Evolutionary conservation across 257 asterid genomes (phyloP).

Genomic region (Solanum peruvianum): DNA sequence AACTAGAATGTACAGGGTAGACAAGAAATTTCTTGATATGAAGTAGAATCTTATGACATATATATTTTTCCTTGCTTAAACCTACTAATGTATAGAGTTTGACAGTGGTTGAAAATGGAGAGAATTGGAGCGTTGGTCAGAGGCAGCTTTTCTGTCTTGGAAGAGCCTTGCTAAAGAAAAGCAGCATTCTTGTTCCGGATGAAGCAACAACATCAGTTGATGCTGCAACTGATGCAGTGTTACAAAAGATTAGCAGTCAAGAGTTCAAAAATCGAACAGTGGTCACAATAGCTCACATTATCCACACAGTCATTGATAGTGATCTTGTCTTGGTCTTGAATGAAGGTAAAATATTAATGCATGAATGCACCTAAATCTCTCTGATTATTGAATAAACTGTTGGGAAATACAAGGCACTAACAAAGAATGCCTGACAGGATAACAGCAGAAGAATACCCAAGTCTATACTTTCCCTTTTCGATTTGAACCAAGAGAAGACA

Average conservation of each 20-base stretch:
- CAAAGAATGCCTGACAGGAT: too few species aligned
- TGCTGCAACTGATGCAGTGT: constrained; percentile 80
- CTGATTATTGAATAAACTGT: not conserved
- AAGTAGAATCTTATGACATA: not conserved
- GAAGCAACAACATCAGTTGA: constrained; percentile 98
- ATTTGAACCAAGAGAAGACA: too few species aligned
- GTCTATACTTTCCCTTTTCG: too few species aligned
- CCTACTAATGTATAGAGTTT: not conserved
- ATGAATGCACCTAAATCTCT: not conserved
- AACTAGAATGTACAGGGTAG: constrained; percentile 60
- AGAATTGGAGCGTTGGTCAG: constrained; percentile 97
- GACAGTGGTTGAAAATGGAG: constrained; percentile 92
- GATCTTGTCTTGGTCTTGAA: constrained; percentile 83
- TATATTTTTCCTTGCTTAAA: not conserved
- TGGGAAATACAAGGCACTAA: too few species aligned
- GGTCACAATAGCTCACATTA: constrained; percentile 94
- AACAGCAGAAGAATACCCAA: too few species aligned
- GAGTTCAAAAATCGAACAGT: constrained; percentile 71
- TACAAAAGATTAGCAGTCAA: constrained; percentile 60
- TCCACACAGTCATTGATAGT: constrained; percentile 94
- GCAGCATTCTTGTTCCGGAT: constrained; percentile 77
- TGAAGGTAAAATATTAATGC: constrained; percentile 50
- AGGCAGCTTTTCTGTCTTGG: constrained; percentile 93
- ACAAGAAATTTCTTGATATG: not conserved
- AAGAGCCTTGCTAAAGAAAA: constrained; percentile 82